Base-by-base conservation (phyloP, 2,329 filamentous ascomycete species). In the Ceratocystiopsis brevicomis region DNA sequence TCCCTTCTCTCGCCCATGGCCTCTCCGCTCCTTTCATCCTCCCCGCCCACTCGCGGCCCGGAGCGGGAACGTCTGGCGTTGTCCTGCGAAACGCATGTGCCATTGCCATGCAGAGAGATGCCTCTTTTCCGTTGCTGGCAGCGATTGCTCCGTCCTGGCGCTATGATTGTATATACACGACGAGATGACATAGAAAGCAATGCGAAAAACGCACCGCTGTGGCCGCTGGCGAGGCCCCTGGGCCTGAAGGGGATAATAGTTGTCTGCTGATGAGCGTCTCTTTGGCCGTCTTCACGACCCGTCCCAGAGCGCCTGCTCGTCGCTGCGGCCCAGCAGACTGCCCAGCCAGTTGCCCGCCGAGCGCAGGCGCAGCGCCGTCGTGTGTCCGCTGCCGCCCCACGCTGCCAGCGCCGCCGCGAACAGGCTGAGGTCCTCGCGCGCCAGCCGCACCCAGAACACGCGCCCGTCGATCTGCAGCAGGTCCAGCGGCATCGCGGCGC, bases 401-500 rank as follows among this genome's bases (percentile, higher is more conserved):
- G 77, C 75, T 4, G 77, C 74, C 14, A 81, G 59, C 3, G 76
- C 79, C 0, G 74, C 78, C 0, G 76, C 63, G 44, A 85, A 71
- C 1, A 68, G 64, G 1, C 61, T 63, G 9, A 77, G 59, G 51
- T 84, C 77, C 45, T 69, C 65, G 6, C 67, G 61, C 6, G 78
- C 76, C 10, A 83, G 56, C 16, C 81, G 66, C 41, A 85, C 56
- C 76, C 78, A 83, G 44, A 71, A 71, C 39, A 73, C 64, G 5
- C 54, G 52, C 1, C 61, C 65, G 3, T 71, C 59, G 0, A 77
- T 61, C 51, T 76, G 73, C 33, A 88, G 66, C 17, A 87, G 73
- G 53, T 88, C 83, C 44, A 86, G 55, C 1, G 76, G 62, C 4
- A 87, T 76, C 12, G 73, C 74, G 2, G 67, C 61, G 12, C 83